These are phyloP conservation scores for Coelastrella sp. DNA, from an alignment of 139 green algal genomes.

Conservation along the genomic window DNA sequence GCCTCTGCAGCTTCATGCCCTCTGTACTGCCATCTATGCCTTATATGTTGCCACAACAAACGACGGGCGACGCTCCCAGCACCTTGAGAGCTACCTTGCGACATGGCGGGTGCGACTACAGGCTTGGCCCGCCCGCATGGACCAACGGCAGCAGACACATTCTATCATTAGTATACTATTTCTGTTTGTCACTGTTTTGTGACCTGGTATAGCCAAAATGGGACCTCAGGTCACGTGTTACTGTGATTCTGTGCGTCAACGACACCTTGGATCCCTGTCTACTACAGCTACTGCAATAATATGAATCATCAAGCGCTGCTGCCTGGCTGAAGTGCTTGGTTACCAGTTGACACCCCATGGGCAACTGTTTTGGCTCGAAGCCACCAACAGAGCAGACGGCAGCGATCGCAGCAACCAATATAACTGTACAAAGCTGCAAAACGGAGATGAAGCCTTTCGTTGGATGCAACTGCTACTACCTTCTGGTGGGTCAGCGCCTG, in stretches of 20 bases:
- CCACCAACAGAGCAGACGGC: background rate
- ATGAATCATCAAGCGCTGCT: background rate
- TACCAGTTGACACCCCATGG: background rate
- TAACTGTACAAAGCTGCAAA: background rate
- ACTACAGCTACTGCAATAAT: background rate
- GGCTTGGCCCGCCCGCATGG: too few species aligned
- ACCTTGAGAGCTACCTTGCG: too few species aligned
- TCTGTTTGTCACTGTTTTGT: background rate
- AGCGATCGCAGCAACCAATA: background rate
- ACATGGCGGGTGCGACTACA: too few species aligned
- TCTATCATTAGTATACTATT: background rate
- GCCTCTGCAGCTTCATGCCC: too few species aligned
- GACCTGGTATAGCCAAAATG: background rate
- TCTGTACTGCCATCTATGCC: too few species aligned
- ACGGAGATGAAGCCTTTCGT: constrained; percentile 59
- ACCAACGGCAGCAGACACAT: too few species aligned
- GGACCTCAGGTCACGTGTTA: background rate
- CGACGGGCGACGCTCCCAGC: too few species aligned
- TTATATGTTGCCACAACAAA: too few species aligned
- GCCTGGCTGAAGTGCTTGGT: background rate
- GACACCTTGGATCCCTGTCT: background rate
- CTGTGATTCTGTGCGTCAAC: background rate
- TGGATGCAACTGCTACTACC: constrained; percentile 81
- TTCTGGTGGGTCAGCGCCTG: constrained; percentile 58
- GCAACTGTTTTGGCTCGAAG: background rate